Conservation (phyloP, 176 grass and related monocot genomes). For the Stipa capillata region DNA sequence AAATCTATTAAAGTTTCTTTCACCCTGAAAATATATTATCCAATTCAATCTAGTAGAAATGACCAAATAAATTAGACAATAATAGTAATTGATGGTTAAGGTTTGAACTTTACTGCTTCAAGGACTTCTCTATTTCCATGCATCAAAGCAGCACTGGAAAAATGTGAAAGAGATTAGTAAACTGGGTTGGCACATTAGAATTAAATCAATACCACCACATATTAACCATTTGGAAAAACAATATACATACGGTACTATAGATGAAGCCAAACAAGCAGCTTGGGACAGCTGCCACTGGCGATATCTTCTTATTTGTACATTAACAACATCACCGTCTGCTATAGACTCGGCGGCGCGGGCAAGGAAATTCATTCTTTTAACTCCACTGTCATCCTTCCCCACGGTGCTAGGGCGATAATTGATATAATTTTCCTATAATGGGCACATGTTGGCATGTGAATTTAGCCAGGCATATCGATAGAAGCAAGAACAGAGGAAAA, state of each 20-base stretch:
- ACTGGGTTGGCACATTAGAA: neutral
- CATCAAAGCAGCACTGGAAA: constrained; percentile 80
- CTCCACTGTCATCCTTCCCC: constrained; percentile 88
- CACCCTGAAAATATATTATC: constrained; percentile 58
- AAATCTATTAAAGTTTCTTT: constrained; percentile 98
- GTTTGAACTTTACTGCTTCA: constrained; percentile 68
- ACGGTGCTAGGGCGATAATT: constrained; percentile 75
- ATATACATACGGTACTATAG: constrained; percentile 82
- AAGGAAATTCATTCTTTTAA: constrained; percentile 90
- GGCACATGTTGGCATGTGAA: constrained; percentile 8
- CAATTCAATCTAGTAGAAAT: constrained; percentile 21
- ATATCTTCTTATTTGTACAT: constrained; percentile 99
- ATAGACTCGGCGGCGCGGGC: constrained; percentile 80
- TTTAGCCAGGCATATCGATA: neutral
- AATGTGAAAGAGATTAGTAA: constrained; percentile 22
- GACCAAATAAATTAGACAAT: constrained; percentile 14
- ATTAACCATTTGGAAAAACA: constrained; percentile 1
- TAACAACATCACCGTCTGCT: constrained; percentile 84
- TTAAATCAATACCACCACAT: neutral
- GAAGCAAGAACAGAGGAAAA: no score
- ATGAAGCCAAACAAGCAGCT: constrained; percentile 89
- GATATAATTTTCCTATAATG: constrained; percentile 89
- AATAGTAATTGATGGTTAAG: constrained; percentile 3
- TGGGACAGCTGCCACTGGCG: constrained; percentile 94
- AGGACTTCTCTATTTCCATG: constrained; percentile 84